Evolutionary conservation across 108 stramenopile genomes (phyloP), one percentile per base, ranked within the genome.

Genomic region (Pseudonitzschia multistriata): DNA sequence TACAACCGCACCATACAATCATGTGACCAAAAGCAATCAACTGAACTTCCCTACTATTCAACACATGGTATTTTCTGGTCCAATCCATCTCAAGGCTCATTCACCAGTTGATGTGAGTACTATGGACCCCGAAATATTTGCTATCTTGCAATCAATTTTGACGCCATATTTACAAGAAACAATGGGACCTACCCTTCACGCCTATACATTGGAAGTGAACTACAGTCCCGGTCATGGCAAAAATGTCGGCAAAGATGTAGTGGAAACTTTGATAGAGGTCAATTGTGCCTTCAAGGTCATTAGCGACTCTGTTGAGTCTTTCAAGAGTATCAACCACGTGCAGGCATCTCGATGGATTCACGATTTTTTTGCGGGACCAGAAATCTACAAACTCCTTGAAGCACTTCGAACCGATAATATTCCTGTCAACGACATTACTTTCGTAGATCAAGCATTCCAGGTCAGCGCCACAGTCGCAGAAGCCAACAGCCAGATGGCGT

Each of bases 61-160:
- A 19, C 75, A 61, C 28, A 63, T 45, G 6, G 49, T 76, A 5
- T 68, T 49, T 57, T 62, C 75, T 10, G 55, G 49, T 22, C 60
- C 36, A 30, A 17, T 76, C 14, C 48, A 50, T n/a, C 61, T 76
- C 28, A 76, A 76, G 36, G 75, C 75, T 19, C 75, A 76, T 54
- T 69, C 67, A 13, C 10, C 62, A 0, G 10, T 47, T 11, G 33
- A 59, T 50, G 39, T 76, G 63, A 30, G 54, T 36, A 31, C 62
- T 6, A n/a, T 53, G 31, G 52, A 76, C 25, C 33, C 62, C 15
- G 68, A 64, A 39, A 64, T 76, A 25, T 76, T 76, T 57, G 62
- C 68, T 2, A 40, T 60, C n/a, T 61, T 67, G 27, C 19, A 70
- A 1, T 61, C 50, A n/a, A 17, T 76, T 35, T 47, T 76, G 53